A percentile compares a stretch with the other conserved stretches of the same genome.
phyloP scores from a whole-genome alignment of 139 green algal genomes.

The Coccomyxa sp. region DNA sequence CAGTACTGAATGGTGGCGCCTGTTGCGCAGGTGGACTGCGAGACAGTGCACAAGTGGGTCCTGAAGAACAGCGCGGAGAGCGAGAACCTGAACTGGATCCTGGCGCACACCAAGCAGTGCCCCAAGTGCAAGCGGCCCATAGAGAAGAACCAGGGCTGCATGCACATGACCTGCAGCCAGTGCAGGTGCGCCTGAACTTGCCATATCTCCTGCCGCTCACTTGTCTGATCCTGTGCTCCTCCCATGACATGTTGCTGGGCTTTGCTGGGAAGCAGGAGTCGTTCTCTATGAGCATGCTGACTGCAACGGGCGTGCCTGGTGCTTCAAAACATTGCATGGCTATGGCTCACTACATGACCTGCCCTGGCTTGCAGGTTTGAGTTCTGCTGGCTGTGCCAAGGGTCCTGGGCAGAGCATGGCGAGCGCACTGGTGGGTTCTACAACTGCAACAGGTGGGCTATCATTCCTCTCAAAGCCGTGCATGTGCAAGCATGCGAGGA shows the following conservation, averaged over 20 bases:
- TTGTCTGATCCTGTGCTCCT: too few species aligned
- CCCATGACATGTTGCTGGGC: too few species aligned
- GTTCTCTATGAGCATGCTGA: neutral
- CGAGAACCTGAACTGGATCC: slow-evolving; percentile 79
- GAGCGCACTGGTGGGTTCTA: slow-evolving; percentile 97
- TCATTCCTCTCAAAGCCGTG: too few species aligned
- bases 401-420: slow-evolving; percentile 86
- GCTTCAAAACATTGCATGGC: slow-evolving; percentile 3
- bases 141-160: slow-evolving; percentile 87
- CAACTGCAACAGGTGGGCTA: slow-evolving; percentile 85
- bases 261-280: neutral
- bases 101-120: slow-evolving; percentile 83
- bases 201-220: too few species aligned
- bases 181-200: too few species aligned
- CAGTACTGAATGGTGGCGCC: neutral
- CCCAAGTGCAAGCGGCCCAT: slow-evolving; percentile 79
- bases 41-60: slow-evolving; percentile 54
- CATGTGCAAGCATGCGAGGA: too few species aligned
- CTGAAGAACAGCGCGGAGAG: slow-evolving; percentile 77
- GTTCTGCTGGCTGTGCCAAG: slow-evolving; percentile 78
- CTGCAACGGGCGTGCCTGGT: neutral
- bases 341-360: neutral
- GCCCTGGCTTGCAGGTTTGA: too few species aligned
- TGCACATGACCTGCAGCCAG: slow-evolving; percentile 85
- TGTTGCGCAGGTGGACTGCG: slow-evolving; percentile 48